Evolutionary conservation across 441 rosid genomes (phyloP).

Genomic region (Syzygium malaccense): DNA sequence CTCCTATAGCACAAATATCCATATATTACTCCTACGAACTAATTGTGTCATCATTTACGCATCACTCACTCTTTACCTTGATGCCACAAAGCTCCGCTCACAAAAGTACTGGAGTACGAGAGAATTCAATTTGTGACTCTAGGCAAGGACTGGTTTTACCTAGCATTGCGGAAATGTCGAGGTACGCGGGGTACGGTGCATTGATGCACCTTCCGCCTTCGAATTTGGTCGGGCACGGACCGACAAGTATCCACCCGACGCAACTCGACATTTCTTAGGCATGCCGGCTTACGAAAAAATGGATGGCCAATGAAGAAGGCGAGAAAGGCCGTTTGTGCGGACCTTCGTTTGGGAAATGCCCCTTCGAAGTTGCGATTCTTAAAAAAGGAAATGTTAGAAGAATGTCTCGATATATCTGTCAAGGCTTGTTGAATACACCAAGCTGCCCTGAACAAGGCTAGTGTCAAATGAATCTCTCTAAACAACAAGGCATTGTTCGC

Average conservation of each 20-base stretch:
- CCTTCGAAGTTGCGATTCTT: background rate
- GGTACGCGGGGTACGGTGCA: background rate
- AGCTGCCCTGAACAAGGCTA: background rate
- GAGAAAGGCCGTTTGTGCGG: background rate
- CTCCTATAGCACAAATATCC: no score
- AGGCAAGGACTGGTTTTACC: background rate
- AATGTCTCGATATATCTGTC: background rate
- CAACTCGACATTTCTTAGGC: background rate
- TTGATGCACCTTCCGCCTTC: background rate
- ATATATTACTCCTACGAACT: no score
- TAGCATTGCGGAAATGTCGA: background rate
- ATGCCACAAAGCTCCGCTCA: no score
- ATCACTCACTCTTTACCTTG: no score
- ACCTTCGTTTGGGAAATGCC: background rate
- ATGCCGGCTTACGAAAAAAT: background rate
- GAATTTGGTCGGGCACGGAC: background rate
- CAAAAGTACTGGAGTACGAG: no score
- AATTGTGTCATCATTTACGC: no score
- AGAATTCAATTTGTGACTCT: no score
- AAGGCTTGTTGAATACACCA: background rate
- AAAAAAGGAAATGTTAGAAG: background rate
- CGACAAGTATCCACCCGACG: rapidly evolving
- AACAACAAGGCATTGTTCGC: background rate
- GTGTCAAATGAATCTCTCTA: rapidly evolving
- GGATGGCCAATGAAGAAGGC: background rate